These are phyloP conservation scores for Leptomonas seymouri DNA, from an alignment of 208 protist species.

Conservation along the genomic window DNA sequence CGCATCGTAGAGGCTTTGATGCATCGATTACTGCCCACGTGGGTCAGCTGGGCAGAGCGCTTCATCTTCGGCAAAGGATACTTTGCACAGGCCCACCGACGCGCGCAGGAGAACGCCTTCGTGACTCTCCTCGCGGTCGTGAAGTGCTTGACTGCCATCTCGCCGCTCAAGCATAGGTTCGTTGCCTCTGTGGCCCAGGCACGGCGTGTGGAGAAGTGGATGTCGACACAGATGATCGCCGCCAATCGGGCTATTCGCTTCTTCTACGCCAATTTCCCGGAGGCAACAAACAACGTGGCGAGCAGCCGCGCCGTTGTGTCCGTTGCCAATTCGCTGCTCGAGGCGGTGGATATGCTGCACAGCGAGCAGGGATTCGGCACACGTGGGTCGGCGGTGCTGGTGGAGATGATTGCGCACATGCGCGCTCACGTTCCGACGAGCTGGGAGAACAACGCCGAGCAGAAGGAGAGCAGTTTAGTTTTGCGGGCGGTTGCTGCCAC, in stretches of 20 bases:
- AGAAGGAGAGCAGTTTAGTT: slow-evolving; percentile 64
- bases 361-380: slow-evolving; percentile 56
- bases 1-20: slow-evolving; percentile 41
- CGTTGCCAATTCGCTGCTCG: slow-evolving; percentile 50
- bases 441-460: slow-evolving; percentile 54
- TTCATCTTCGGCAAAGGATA: slow-evolving; percentile 55
- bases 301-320: slow-evolving; percentile 66
- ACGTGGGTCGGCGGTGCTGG: slow-evolving; percentile 42
- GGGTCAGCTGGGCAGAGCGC: slow-evolving; percentile 59
- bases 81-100: slow-evolving; percentile 51
- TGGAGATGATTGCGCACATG: slow-evolving; percentile 45
- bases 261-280: slow-evolving; percentile 73
- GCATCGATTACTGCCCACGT: slow-evolving; percentile 56
- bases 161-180: slow-evolving; percentile 66
- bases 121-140: slow-evolving; percentile 74
- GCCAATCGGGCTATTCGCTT: slow-evolving; percentile 65
- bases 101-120: slow-evolving; percentile 85
- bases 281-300: slow-evolving; percentile 73
- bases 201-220: slow-evolving; percentile 58
- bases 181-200: slow-evolving; percentile 47
- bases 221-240: slow-evolving; percentile 50
- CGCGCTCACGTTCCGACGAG: slow-evolving; percentile 44
- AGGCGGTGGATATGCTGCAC: slow-evolving; percentile 50
- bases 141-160: slow-evolving; percentile 56
- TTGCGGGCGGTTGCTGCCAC: slow-evolving; percentile 64